A percentile compares a stretch with the other conserved stretches of the same genome.
Conservation (phyloP, 306 rosid species). For the Oxytropis ochrocephala region DNA sequence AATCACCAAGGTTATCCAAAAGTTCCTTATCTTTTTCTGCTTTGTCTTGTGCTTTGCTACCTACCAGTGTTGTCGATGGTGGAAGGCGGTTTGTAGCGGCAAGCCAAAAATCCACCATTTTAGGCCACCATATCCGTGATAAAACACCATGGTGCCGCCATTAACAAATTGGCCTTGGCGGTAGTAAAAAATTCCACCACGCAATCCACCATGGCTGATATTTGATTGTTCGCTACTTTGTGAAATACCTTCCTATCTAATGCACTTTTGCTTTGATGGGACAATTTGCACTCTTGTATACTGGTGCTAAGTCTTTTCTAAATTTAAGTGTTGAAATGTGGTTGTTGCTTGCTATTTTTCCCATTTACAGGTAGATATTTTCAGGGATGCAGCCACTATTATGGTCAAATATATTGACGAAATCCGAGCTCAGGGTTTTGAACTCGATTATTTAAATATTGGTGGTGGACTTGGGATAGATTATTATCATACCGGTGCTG, state of each 20-base stretch:
- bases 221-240: too few relatives aligned
- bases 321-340: background rate
- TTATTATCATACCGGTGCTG: slow-evolving; percentile 74
- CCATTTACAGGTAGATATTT: slow-evolving; percentile 72
- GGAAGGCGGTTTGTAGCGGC: too few relatives aligned
- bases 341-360: background rate
- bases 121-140: too few relatives aligned
- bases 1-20: slow-evolving; percentile 66
- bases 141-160: too few relatives aligned
- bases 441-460: slow-evolving; percentile 77
- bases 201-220: too few relatives aligned
- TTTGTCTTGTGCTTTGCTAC: background rate
- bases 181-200: too few relatives aligned
- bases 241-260: background rate
- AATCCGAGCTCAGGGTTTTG: slow-evolving; percentile 86
- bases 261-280: background rate
- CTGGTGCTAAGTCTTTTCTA: background rate
- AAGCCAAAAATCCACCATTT: too few relatives aligned
- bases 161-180: too few relatives aligned
- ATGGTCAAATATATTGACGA: slow-evolving; percentile 88
- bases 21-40: background rate
- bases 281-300: background rate
- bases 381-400: slow-evolving; percentile 80
- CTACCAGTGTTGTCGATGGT: too few relatives aligned
- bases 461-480: slow-evolving; percentile 98